These are phyloP conservation scores for Psidium guajava DNA, from an alignment of 345 rosid species.

Conservation along the genomic window DNA sequence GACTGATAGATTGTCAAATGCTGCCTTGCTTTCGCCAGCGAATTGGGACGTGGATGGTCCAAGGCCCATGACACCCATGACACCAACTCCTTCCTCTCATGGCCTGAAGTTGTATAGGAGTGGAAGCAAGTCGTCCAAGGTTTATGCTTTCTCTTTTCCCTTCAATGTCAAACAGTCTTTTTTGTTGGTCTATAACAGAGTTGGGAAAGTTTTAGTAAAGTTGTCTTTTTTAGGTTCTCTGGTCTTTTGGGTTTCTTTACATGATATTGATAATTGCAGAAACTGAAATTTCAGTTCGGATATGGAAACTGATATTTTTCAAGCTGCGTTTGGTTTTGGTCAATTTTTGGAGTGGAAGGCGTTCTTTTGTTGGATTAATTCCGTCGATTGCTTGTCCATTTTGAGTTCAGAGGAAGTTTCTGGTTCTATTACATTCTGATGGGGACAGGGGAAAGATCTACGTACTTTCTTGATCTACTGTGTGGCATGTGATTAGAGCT, in stretches of 20 bases:
- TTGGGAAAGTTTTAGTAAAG: neutral
- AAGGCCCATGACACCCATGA: conserved; percentile 80
- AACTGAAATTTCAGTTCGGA: neutral
- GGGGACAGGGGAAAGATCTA: neutral
- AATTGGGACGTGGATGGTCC: conserved; percentile 23
- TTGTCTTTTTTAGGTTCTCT: neutral
- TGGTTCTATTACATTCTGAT: neutral
- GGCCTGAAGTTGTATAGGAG: conserved; percentile 55
- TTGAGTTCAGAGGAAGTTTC: neutral
- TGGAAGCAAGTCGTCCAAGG: conserved; percentile 82
- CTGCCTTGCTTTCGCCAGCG: conserved; percentile 68
- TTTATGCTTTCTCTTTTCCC: conserved; percentile 13
- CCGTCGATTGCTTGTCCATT: neutral
- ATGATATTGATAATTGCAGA: neutral
- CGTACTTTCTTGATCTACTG: neutral
- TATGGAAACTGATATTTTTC: neutral
- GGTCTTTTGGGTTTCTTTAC: neutral
- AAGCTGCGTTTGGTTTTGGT: neutral
- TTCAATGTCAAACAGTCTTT: neutral
- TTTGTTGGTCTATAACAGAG: neutral
- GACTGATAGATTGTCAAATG: conserved; percentile 64
- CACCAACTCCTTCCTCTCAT: conserved; percentile 71
- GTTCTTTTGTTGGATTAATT: neutral
- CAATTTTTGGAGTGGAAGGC: neutral
- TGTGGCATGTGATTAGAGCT: neutral